Conservation (phyloP, 768 basidiomycete species). For the Collybia mongolica region DNA sequence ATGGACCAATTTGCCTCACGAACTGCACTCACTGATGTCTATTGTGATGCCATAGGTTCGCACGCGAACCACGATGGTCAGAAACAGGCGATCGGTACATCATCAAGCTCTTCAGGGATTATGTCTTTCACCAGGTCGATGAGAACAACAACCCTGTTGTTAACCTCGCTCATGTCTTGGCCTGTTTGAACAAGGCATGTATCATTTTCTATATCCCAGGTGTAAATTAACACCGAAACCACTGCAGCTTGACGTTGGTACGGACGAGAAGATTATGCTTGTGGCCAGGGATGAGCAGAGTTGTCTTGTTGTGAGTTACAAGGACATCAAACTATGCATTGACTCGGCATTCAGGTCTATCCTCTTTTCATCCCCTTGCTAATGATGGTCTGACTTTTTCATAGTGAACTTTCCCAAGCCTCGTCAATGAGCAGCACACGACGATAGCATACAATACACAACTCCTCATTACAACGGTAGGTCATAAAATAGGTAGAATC, state of each 20-base stretch:
- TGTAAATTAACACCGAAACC: neutral
- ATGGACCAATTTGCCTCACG: neutral
- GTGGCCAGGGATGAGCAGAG: conserved; percentile 95
- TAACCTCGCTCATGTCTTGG: conserved; percentile 87
- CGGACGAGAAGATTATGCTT: conserved; percentile 94
- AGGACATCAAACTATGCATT: conserved; percentile 85
- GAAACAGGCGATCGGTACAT: conserved; percentile 98
- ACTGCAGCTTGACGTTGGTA: conserved; percentile 82
- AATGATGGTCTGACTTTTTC: neutral
- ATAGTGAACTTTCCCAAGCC: conserved; percentile 48
- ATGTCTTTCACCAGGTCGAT: conserved; percentile 97
- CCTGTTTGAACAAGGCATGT: conserved; percentile 89
- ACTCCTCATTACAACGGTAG: conserved; percentile 1
- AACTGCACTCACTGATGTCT: neutral
- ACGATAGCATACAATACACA: conserved; percentile 4
- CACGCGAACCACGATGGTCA: conserved; percentile 95
- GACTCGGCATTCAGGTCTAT: conserved; percentile 82
- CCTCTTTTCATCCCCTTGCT: neutral
- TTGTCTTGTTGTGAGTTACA: conserved; percentile 91
- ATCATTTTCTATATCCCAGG: neutral
- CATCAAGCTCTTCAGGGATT: conserved; percentile 96
- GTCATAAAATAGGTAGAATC: conserved; percentile 65
- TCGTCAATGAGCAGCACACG: conserved; percentile 17
- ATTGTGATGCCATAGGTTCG: conserved; percentile 56
- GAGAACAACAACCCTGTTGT: conserved; percentile 86